Conservation (phyloP, 305 asterid species). For the Rubia balearica region DNA sequence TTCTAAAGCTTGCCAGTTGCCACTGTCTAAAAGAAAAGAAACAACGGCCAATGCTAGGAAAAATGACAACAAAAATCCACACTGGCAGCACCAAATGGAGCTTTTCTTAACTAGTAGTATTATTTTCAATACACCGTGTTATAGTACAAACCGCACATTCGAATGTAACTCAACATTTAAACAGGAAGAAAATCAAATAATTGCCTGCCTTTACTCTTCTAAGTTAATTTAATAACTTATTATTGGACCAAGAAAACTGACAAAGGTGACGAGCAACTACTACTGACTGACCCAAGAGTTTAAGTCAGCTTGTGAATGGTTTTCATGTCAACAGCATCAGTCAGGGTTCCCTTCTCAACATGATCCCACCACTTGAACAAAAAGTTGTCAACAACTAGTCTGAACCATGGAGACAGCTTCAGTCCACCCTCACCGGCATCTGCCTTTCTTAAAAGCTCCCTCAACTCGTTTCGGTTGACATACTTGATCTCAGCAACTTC, state of each 20-base stretch:
- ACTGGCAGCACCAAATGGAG: background rate
- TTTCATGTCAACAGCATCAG: conserved; percentile 70
- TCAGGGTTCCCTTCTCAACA: conserved; percentile 71
- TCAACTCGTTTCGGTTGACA: conserved; percentile 63
- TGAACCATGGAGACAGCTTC: conserved; percentile 96
- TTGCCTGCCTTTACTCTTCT: conserved; percentile 1
- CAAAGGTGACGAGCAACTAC: background rate
- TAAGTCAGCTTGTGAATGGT: conserved; percentile 71
- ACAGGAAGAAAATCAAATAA: background rate
- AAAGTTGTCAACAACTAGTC: conserved; percentile 80
- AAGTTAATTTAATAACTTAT: conserved; percentile 9
- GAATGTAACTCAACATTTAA: background rate
- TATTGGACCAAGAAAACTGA: background rate
- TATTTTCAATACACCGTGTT: background rate
- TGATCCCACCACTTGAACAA: conserved; percentile 98
- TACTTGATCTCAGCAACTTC: conserved; percentile 80
- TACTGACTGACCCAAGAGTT: background rate
- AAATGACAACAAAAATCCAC: background rate
- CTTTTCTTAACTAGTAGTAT: background rate
- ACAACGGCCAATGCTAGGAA: background rate
- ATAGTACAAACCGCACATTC: background rate
- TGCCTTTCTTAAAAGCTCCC: conserved; percentile 76
- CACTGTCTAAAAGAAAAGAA: background rate
- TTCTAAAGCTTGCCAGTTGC: too few relatives aligned
- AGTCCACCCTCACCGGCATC: conserved; percentile 88